Conservation (phyloP, 1,284 basidiomycete species). For the Macrocystidia cucumis region DNA sequence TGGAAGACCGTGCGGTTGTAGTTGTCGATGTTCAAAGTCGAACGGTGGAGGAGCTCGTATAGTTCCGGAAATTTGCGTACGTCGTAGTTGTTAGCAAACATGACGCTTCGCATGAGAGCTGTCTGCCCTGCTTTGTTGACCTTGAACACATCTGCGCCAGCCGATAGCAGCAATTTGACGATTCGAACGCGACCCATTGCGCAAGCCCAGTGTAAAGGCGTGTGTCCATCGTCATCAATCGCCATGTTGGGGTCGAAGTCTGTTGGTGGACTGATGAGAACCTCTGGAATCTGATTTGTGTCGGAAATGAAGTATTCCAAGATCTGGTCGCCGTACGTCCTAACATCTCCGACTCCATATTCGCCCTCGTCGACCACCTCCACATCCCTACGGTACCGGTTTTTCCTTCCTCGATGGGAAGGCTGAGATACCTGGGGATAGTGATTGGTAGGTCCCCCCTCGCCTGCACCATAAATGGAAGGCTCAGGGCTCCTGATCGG, state of each 20-base stretch:
- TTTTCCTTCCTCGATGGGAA: conserved; percentile 25
- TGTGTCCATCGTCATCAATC: conserved; percentile 98
- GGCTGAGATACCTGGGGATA: not conserved
- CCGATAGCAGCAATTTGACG: conserved; percentile 90
- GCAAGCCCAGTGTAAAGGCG: conserved; percentile 97
- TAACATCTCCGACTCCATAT: conserved; percentile 33
- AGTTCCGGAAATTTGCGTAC: conserved; percentile 98
- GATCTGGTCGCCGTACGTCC: conserved; percentile 89
- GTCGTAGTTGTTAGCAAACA: conserved; percentile 99
- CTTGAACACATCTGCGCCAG: conserved; percentile 95
- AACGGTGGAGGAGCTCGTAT: conserved; percentile 94
- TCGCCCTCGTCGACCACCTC: conserved; percentile 35
- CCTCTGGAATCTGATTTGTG: conserved; percentile 84
- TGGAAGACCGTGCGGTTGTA: conserved; percentile 98
- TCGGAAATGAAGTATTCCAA: conserved; percentile 99
- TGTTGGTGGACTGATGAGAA: conserved; percentile 84
- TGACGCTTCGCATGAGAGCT: conserved; percentile 96
- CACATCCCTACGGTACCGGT: conserved; percentile 27
- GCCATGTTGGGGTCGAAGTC: conserved; percentile 96
- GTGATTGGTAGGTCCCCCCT: conserved; percentile 23
- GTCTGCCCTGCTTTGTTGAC: conserved; percentile 98
- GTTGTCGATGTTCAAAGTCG: conserved; percentile 98
- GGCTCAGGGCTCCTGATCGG: conserved; percentile 61
- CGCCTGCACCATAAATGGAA: conserved; percentile 32
- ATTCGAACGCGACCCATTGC: conserved; percentile 98